Evolutionary conservation across 345 rosid genomes (phyloP).

Genomic region (Eucalyptus erythrocorys): DNA sequence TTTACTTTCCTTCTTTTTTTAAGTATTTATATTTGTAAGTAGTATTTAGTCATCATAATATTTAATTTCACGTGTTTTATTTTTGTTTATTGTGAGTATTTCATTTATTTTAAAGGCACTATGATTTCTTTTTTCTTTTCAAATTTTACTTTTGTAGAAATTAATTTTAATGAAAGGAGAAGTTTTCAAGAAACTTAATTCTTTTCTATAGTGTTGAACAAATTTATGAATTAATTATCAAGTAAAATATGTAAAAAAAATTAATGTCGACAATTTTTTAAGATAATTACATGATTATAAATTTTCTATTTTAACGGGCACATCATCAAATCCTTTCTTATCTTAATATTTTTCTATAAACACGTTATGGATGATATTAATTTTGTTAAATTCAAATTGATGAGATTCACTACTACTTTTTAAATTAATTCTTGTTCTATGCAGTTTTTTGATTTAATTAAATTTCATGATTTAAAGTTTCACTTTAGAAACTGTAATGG

Average conservation of each 20-base stretch:
- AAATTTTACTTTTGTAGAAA: background rate
- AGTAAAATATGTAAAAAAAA: background rate
- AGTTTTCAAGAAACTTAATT: background rate
- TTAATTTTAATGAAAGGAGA: background rate
- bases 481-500: background rate
- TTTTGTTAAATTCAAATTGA: background rate
- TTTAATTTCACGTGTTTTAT: background rate
- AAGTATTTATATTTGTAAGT: background rate
- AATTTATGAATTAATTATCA: background rate
- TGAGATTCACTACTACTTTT: background rate
- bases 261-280: background rate
- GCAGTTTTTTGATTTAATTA: background rate
- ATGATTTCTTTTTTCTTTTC: background rate
- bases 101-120: background rate
- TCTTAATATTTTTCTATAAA: background rate
- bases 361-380: background rate
- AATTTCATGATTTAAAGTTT: background rate
- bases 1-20: background rate
- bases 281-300: background rate
- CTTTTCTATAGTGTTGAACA: background rate
- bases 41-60: background rate
- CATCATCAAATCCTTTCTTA: background rate
- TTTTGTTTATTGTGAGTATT: background rate
- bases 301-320: background rate
- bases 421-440: background rate